phyloP scores from a whole-genome alignment of 441 rosid species.

The Eutrema salsugineum region DNA sequence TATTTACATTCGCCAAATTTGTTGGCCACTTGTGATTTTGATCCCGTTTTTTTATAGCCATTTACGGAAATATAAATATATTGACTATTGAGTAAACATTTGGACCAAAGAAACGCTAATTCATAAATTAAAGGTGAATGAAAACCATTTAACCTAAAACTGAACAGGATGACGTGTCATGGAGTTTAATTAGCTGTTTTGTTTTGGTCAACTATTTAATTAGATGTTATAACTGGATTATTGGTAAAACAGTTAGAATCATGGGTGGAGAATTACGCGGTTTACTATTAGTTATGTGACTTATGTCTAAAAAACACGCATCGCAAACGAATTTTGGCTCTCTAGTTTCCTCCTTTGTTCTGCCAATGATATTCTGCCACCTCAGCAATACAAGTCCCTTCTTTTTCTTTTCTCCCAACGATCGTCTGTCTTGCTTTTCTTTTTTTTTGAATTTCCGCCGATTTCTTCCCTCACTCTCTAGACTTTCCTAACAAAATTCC shows the following conservation, averaged over 20 bases:
- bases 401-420: neutral
- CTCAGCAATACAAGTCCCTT: neutral
- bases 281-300: neutral
- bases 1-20: too few species aligned
- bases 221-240: neutral
- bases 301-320: neutral
- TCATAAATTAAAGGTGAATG: too few species aligned
- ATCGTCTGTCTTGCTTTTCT: neutral
- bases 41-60: too few species aligned
- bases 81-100: too few species aligned
- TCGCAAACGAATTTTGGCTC: neutral
- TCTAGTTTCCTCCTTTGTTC: neutral
- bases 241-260: conserved; percentile 1
- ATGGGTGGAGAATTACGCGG: conserved; percentile 1
- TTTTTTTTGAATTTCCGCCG: neutral
- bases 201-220: too few species aligned
- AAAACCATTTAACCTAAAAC: too few species aligned
- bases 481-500: neutral
- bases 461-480: neutral
- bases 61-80: too few species aligned
- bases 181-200: conserved; percentile 10
- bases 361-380: conserved; percentile 9
- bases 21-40: too few species aligned
- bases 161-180: neutral
- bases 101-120: too few species aligned